A percentile compares a stretch with the other conserved stretches of the same genome.
These are phyloP conservation scores for Dalbergia cochinchinensis DNA, from an alignment of 306 rosid genomes.

Conservation along the genomic window DNA sequence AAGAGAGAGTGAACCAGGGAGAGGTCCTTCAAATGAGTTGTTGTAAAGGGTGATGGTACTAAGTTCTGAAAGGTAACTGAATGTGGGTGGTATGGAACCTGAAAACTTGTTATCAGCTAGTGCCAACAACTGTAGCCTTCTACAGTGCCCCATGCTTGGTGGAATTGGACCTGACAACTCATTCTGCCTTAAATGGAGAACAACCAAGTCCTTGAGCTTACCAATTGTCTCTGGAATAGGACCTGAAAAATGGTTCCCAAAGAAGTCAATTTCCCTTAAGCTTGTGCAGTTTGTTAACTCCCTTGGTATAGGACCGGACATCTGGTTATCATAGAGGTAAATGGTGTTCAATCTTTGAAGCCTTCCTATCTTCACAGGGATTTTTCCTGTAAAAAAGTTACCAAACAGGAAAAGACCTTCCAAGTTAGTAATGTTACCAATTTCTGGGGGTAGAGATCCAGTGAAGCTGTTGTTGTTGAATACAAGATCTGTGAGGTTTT, in stretches of 20 bases:
- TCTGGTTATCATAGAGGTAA: constrained; percentile 84
- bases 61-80: constrained; percentile 71
- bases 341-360: constrained; percentile 61
- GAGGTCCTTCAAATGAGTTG: constrained; percentile 83
- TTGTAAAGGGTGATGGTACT: constrained; percentile 77
- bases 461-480: constrained; percentile 83
- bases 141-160: constrained; percentile 79
- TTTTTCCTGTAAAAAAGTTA: constrained; percentile 66
- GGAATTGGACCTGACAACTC: constrained; percentile 81
- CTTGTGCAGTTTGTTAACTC: constrained; percentile 78
- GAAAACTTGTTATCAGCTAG: constrained; percentile 85
- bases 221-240: constrained; percentile 77
- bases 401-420: constrained; percentile 64
- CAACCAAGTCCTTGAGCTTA: constrained; percentile 66
- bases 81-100: constrained; percentile 76
- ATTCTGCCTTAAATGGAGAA: constrained; percentile 87
- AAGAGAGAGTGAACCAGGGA: constrained; percentile 64
- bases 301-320: constrained; percentile 74
- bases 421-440: constrained; percentile 73
- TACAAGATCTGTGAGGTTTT: constrained; percentile 68
- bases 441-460: constrained; percentile 65
- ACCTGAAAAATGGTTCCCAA: constrained; percentile 79
- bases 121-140: constrained; percentile 69
- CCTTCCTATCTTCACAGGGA: constrained; percentile 80
- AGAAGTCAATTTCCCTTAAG: constrained; percentile 74